Evolutionary conservation across 2,329 filamentous ascomycete species (phyloP).

Genomic region (Amauroascus niger): DNA sequence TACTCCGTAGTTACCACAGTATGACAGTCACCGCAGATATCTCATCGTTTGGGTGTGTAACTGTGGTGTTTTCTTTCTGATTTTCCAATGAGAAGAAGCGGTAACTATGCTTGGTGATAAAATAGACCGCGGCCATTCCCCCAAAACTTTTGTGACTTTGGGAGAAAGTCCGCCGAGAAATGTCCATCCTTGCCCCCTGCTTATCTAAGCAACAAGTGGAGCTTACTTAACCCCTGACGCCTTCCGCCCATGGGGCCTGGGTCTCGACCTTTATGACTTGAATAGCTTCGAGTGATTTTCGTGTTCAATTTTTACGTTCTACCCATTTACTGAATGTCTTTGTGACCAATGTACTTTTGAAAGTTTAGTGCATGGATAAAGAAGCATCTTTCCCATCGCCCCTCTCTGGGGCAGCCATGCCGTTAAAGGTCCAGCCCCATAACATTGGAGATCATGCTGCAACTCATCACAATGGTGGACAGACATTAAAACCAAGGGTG

Average conservation of each 20-base stretch:
- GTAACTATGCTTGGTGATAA: too few species aligned
- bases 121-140: too few species aligned
- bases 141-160: too few species aligned
- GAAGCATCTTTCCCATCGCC: background rate
- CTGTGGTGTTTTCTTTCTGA: too few species aligned
- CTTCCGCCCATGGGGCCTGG: background rate
- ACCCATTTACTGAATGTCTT: background rate
- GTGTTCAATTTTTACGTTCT: background rate
- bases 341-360: constrained; percentile 2
- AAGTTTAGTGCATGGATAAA: constrained; percentile 1
- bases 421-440: constrained; percentile 3
- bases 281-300: background rate
- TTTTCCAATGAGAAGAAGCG: too few species aligned
- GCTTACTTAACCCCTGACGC: background rate
- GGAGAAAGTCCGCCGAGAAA: too few species aligned
- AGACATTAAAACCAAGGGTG: constrained; percentile 11
- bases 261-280: background rate
- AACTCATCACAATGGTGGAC: background rate
- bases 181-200: too few species aligned
- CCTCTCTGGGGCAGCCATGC: constrained; percentile 4
- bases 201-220: too few species aligned
- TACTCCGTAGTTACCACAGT: too few species aligned
- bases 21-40: too few species aligned
- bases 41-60: too few species aligned
- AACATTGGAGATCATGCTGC: background rate